Percentiles rank a stretch among this genome's conserved stretches.
Conservation (phyloP, 148 eudicot genomes). For the Camellia sinensis region DNA sequence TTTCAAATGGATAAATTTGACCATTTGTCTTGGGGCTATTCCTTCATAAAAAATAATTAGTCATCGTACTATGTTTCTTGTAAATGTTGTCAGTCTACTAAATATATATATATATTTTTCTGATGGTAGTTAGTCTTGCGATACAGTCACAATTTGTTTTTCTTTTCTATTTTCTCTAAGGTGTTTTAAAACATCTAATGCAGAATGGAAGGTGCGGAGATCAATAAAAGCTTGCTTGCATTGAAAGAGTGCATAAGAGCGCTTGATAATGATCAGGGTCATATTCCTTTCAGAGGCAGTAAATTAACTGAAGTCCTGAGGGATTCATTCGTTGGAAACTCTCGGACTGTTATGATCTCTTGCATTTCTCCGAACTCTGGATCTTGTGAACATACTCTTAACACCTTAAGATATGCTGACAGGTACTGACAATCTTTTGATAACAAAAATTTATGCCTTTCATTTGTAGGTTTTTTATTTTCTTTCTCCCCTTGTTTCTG, state of each 20-base stretch:
- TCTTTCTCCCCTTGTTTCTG: neutral
- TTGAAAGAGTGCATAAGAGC: conserved; percentile 98
- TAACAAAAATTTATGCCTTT: neutral
- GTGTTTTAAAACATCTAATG: conserved; percentile 14
- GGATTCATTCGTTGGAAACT: conserved; percentile 98
- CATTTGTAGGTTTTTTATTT: neutral
- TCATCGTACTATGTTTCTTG: too few relatives aligned
- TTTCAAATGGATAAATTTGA: neutral
- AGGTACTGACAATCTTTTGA: conserved; percentile 41
- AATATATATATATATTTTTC: too few relatives aligned
- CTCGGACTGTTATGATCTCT: conserved; percentile 97
- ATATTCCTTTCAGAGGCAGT: conserved; percentile 98
- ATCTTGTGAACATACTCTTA: conserved; percentile 94
- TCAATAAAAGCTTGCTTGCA: conserved; percentile 98
- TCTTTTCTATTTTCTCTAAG: neutral
- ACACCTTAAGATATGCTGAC: conserved; percentile 98
- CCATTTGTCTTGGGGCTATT: neutral
- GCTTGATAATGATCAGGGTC: conserved; percentile 94
- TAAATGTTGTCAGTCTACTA: too few relatives aligned
- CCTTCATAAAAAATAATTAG: neutral
- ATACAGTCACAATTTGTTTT: neutral
- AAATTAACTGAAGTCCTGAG: conserved; percentile 96
- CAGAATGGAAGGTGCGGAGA: conserved; percentile 99
- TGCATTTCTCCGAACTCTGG: conserved; percentile 97
- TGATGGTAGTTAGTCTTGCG: neutral